A percentile compares a stretch with the other conserved stretches of the same genome.
phyloP scores from a whole-genome alignment of 306 rosid genomes.

The Prinsepia uniflora region DNA sequence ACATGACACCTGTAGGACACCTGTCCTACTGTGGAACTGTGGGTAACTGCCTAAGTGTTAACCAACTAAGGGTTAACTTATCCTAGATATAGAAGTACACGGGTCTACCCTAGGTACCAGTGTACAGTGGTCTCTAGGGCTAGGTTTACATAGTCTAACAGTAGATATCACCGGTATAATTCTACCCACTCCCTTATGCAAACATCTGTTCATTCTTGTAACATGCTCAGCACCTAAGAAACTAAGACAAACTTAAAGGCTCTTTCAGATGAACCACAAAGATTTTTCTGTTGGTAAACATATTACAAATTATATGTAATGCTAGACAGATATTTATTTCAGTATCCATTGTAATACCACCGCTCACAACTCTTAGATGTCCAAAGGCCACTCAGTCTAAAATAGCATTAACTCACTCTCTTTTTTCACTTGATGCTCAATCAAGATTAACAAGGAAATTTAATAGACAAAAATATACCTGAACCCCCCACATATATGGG shows the following conservation, averaged over 20 bases:
- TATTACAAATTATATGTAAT: background rate
- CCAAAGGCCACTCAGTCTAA: background rate
- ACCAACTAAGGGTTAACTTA: too few relatives aligned
- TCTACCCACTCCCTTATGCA: background rate
- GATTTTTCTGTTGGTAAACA: background rate
- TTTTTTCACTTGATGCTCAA: background rate
- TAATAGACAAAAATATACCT: constrained; percentile 38
- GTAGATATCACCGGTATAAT: background rate
- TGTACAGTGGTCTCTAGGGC: too few relatives aligned
- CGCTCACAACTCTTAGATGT: background rate
- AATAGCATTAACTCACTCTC: background rate
- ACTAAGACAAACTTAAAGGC: background rate
- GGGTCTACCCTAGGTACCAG: too few relatives aligned
- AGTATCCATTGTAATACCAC: background rate
- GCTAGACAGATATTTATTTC: background rate
- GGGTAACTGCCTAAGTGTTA: too few relatives aligned
- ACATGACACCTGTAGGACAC: too few relatives aligned
- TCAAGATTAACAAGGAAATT: background rate
- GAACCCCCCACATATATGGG: constrained; percentile 99
- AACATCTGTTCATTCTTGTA: background rate
- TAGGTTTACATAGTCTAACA: too few relatives aligned
- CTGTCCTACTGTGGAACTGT: too few relatives aligned
- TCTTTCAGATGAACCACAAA: background rate
- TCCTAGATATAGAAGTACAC: too few relatives aligned
- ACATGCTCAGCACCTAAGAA: background rate